Conservation (phyloP, 2,329 filamentous ascomycete genomes). For the Stagonosporopsis rhizophila region DNA sequence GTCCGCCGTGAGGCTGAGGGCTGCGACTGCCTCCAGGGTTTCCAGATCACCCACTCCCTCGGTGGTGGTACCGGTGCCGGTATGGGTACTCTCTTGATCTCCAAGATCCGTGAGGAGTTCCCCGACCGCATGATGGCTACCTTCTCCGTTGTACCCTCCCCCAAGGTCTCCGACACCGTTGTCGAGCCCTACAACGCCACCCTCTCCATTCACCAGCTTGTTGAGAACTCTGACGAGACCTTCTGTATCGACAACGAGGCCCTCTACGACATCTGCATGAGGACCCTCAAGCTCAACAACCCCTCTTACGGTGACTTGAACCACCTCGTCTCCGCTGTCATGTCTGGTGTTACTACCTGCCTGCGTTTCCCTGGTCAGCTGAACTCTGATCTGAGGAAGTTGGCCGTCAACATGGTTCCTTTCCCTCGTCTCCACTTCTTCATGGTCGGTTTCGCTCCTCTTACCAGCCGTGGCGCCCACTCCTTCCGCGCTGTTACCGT, state of each 20-base stretch:
- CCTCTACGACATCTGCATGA: conserved; percentile 99
- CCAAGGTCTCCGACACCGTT: conserved; percentile 99
- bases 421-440: conserved; percentile 99
- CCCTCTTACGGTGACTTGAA: conserved; percentile 99
- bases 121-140: conserved; percentile 99
- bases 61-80: conserved; percentile 99
- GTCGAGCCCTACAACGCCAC: conserved; percentile 99
- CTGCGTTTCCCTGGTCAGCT: conserved; percentile 99
- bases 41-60: conserved; percentile 99
- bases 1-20: conserved; percentile 98
- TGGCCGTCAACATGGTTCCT: conserved; percentile 99
- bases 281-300: conserved; percentile 97
- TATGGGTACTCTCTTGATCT: conserved; percentile 99
- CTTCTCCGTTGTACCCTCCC: conserved; percentile 97
- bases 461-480: conserved; percentile 90
- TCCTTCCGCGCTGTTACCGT: conserved; percentile 98
- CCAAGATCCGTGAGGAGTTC: conserved; percentile 99
- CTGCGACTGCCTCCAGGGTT: conserved; percentile 99
- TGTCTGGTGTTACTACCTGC: conserved; percentile 99
- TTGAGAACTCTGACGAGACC: conserved; percentile 99
- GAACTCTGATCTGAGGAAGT: conserved; percentile 99
- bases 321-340: conserved; percentile 98
- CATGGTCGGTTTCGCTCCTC: conserved; percentile 99
- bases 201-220: conserved; percentile 97
- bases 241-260: conserved; percentile 99